Base-by-base conservation (phyloP, 2,329 filamentous ascomycete genomes). In the Fonsecaea erecta region DNA sequence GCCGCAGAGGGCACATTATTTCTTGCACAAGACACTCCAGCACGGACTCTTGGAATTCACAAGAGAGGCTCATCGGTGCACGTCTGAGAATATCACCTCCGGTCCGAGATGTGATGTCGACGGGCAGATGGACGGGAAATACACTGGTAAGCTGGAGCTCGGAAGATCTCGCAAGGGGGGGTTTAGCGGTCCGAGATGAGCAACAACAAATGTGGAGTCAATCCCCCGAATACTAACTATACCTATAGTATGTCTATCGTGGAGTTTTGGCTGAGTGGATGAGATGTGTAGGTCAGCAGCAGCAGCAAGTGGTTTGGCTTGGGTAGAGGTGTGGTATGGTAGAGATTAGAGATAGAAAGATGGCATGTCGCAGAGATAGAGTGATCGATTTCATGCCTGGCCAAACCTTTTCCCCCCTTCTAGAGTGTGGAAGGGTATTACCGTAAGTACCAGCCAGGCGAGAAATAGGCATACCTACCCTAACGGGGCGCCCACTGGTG, bases 11-110 rank as follows among this genome's bases (percentile, higher is more conserved):
- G 51, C 14, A 21, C 43, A 48, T 46, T n/a, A 48, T 32, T 30
- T 32, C 14, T 53, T 53, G 51, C 51, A 53, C 30, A 53, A 53
- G 51, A 53, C 43, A n/a, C n/a, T n/a, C 43, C 18, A 8, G 43
- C 18, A 12, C 43, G 43, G 43, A 9, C 18, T 46, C 40, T n/a
- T n/a, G n/a, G n/a, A n/a, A n/a, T 46, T 8, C 7, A 18, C 7
- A 21, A 48, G 14, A 24, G 43, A 48, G 18, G 43, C 12, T n/a
- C 7, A 48, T 14, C 43, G 43, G 21, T 8, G 43, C 18, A 24
- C 18, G 7, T 48, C 43, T 21, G 21, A 24, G 18, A 40, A 24
- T 24, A 48, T 48, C 37, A 18, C 48, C 55, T 58, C 55, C 55
- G 55, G 21, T 14, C 54, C 54, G 52, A 40, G 9, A 21, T 46